phyloP scores from a whole-genome alignment of 805 yeast genomes.

The Starmerella ratchasimensis region DNA sequence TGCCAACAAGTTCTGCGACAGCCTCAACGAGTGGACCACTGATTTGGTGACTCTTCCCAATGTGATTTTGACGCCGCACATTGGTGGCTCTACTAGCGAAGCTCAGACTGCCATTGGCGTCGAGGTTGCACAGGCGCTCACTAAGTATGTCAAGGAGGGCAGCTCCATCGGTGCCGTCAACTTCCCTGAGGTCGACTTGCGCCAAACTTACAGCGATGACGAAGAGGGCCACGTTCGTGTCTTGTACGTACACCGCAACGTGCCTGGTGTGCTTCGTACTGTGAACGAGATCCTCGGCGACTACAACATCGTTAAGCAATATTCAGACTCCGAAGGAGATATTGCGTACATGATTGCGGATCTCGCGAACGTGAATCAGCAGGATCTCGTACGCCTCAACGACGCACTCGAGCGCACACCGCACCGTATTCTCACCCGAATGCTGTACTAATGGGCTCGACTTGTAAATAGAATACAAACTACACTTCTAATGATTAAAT shows the following conservation, averaged over 20 bases:
- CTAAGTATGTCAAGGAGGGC: conserved; percentile 93
- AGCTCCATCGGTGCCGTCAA: conserved; percentile 87
- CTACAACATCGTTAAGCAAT: conserved; percentile 95
- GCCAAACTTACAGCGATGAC: conserved; percentile 70
- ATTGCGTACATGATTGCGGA: conserved; percentile 98
- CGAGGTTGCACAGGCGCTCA: conserved; percentile 76
- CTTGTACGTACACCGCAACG: conserved; percentile 89
- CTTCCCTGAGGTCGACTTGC: conserved; percentile 94
- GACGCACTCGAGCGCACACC: conserved; percentile 80
- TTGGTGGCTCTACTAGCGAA: conserved; percentile 98
- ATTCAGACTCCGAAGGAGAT: conserved; percentile 91
- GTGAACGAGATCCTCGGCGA: conserved; percentile 90
- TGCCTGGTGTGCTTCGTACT: conserved; percentile 95
- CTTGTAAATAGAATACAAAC: too few species aligned
- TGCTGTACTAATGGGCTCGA: conserved; percentile 47
- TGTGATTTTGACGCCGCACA: conserved; percentile 89
- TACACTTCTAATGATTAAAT: neutral
- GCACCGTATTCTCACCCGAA: conserved; percentile 79
- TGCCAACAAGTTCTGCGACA: conserved; percentile 55
- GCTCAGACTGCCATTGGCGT: conserved; percentile 96
- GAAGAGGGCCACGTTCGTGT: conserved; percentile 76
- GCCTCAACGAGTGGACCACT: conserved; percentile 67
- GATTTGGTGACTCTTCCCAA: conserved; percentile 74
- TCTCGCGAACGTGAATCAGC: conserved; percentile 67
- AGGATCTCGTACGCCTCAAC: conserved; percentile 73